Evolutionary conservation across 2,329 filamentous ascomycete genomes (phyloP), one percentile per base, ranked within the genome.

Genomic region (Ophiocordyceps camponoti-floridani): DNA sequence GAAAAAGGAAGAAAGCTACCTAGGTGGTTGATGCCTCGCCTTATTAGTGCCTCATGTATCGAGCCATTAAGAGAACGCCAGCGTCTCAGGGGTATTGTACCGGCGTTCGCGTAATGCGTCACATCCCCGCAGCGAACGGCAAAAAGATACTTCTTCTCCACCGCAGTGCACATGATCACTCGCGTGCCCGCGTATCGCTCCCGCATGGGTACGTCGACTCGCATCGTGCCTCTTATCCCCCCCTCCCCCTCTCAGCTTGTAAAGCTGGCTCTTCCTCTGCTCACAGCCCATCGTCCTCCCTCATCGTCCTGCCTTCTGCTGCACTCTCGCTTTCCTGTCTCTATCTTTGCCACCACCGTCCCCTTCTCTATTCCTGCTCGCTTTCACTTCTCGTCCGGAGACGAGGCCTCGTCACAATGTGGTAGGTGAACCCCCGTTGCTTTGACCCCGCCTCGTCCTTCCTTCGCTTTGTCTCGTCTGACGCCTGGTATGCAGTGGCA

Each of bases 401-500:
- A 40, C 48, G 44, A 47, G 46, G 41, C 45, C 44, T 44, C 41
- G 44, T 42, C 46, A 53, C 44, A 46, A 54, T 54, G 53, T 54
- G 53, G 52, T 53, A 49, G 49, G 51, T 43, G 45, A n/a, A 23
- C 23, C 23, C 23, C 23, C 23, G 23, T 23, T 23, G 23, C 23
- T 23, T 23, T 23, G 23, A 28, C 26, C 41, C 16, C n/a, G 26
- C 41, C 26, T 8, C 41, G 27, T 2, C 27, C 27, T n/a, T 23
- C 4, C 8, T 14, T 13, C 14, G 11, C 40, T 9, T 16, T n/a
- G 23, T 11, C 19, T 14, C 16, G 19, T 16, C 28, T 18, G 27
- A 18, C 23, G 41, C 23, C 26, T 13, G 47, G 48, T 52, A 19
- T 41, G 14, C 23, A 89, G 84, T 80, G 85, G 85, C 66, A 93